Evolutionary conservation across 1,139 yeast species (phyloP).

Genomic region (Geotrichum bryndzae): DNA sequence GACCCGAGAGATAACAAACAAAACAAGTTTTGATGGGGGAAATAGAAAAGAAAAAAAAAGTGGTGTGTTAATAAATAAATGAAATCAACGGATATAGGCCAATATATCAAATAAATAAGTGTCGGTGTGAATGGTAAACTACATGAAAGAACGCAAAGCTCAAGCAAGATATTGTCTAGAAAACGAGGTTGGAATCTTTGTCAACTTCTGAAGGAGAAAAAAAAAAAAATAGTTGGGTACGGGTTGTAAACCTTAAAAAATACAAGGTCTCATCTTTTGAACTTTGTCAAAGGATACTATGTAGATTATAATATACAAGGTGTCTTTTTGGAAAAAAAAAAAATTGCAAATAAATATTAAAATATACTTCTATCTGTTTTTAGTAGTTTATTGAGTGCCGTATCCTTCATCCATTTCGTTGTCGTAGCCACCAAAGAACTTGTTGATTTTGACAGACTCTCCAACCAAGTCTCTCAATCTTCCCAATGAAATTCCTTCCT

Average conservation of each 20-base stretch:
- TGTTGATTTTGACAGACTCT: constrained; percentile 31
- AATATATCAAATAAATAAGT: not conserved
- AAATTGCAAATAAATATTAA: no score
- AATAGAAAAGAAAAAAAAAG: not conserved
- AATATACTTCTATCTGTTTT: no score
- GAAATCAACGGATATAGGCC: not conserved
- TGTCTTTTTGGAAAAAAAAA: no score
- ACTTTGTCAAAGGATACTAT: not conserved
- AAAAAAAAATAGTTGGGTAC: not conserved
- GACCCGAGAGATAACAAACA: not conserved
- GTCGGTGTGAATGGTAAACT: not conserved
- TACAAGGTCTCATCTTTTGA: not conserved
- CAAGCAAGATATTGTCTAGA: not conserved
- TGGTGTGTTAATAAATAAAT: not conserved
- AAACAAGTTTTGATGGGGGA: not conserved
- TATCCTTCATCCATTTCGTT: constrained; percentile 27
- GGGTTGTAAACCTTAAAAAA: not conserved
- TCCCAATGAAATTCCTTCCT: constrained; percentile 29
- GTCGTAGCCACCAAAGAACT: constrained; percentile 31
- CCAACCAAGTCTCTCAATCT: constrained; percentile 33
- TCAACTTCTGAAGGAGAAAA: not conserved
- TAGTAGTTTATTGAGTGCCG: constrained; percentile 18
- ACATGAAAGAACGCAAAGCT: not conserved
- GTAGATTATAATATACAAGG: no score
- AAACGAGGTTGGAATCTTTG: not conserved